phyloP scores from a whole-genome alignment of 2,329 filamentous ascomycete genomes.

The Thielaviopsis populi region DNA sequence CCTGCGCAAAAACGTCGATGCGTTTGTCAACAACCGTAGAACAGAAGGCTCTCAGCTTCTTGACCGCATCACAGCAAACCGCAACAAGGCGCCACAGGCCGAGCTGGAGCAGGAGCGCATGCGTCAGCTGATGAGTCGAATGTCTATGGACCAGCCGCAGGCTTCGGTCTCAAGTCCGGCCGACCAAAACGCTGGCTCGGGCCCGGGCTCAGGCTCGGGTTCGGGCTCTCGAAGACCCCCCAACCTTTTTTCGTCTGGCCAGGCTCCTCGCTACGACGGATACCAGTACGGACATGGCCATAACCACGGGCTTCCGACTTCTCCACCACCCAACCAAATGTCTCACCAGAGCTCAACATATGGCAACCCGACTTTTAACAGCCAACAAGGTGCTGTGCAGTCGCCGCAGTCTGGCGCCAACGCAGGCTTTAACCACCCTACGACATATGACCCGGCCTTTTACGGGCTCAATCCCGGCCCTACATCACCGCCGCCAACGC shows the following conservation, averaged over 20 bases:
- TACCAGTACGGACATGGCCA: slow-evolving; percentile 41
- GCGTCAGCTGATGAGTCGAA: slow-evolving; percentile 82
- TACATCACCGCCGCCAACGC: slow-evolving; percentile 48
- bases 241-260: slow-evolving; percentile 35
- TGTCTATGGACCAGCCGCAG: slow-evolving; percentile 60
- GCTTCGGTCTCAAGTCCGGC: slow-evolving; percentile 23
- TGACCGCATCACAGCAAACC: slow-evolving; percentile 62
- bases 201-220: slow-evolving; percentile 18
- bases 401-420: slow-evolving; percentile 10
- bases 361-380: slow-evolving; percentile 20
- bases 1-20: slow-evolving; percentile 87
- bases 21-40: slow-evolving; percentile 86
- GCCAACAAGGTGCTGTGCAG: slow-evolving; percentile 25
- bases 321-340: slow-evolving; percentile 37
- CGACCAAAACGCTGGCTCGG: slow-evolving; percentile 21
- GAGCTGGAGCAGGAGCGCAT: slow-evolving; percentile 80
- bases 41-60: slow-evolving; percentile 84
- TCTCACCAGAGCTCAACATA: slow-evolving; percentile 25
- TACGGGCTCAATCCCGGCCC: slow-evolving; percentile 44
- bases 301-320: slow-evolving; percentile 45
- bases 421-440: slow-evolving; percentile 31
- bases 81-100: slow-evolving; percentile 41
- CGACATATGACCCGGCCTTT: slow-evolving; percentile 41
- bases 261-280: slow-evolving; percentile 36
- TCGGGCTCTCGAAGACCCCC: slow-evolving; percentile 23